Base-by-base conservation (phyloP, 2,329 filamentous ascomycete species). In the Plenodomus biglobosus region DNA sequence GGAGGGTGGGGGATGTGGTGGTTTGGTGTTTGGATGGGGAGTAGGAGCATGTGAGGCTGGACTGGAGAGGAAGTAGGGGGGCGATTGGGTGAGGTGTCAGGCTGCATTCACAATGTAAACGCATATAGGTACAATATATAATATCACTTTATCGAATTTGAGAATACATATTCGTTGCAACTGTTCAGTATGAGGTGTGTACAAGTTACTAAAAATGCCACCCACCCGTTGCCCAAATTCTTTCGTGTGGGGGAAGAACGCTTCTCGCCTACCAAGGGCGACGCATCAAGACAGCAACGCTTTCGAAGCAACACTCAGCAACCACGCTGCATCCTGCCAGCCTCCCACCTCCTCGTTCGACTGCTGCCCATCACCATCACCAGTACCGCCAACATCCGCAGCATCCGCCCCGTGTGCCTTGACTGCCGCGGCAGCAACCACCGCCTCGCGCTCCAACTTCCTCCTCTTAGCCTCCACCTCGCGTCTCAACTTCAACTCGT, bases 1-100 rank as follows among this genome's bases (percentile, higher is more conserved):
- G 84, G 46, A 75, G 84, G 44, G 71, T 70, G 18, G 84, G 84
- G n/a, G 83, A 86, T 68, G 78, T 86, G 24, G 66, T 86, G 17
- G 81, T 85, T 20, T 86, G 81, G 81, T 83, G 72, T 56, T 44
- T 66, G 55, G 62, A 62, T 37, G 53, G 50, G 32, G 50, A 22
- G 43, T 44, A 41, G 38, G n/a, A n/a, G 13, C 15, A 7, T 5
- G 22, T 5, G 22, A 24, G 22, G 22, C 5, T 24, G 5, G 22
- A 5, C 5, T 5, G 22, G 22, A 24, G 22, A 11, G 11, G 22
- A 11, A 5, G 22, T 24, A 24, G 22, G 11, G 5, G 27, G 27
- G 6, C 3, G 8, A 3, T 10, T 32, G 27, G 15, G 27, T 10
- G 8, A 15, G 27, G 27, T 32, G 27, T 6, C 3, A 15, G 7